Conservation (phyloP, 495 filamentous ascomycete species). For the Opeltia flavorubescens region DNA sequence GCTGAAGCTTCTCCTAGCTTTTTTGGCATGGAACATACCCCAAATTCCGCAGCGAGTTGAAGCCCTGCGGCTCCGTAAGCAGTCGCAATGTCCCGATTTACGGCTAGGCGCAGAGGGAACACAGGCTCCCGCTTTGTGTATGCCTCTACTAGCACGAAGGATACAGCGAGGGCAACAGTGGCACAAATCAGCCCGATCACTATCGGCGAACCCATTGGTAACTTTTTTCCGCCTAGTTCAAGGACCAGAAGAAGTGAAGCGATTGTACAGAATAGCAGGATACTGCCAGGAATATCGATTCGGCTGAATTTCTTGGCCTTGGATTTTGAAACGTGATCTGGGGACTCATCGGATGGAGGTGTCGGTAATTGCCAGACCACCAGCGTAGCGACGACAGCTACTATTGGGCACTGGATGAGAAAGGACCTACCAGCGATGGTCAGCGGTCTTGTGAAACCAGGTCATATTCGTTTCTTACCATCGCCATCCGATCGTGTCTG, state of each 20-base stretch:
- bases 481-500: conserved; percentile 53
- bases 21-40: conserved; percentile 20
- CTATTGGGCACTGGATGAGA: conserved; percentile 40
- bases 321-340: background rate
- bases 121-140: conserved; percentile 44
- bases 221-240: conserved; percentile 42
- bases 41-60: conserved; percentile 44
- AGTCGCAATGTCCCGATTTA: conserved; percentile 35
- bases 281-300: conserved; percentile 46
- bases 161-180: conserved; percentile 23
- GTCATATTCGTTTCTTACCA: conserved; percentile 31
- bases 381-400: conserved; percentile 34
- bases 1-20: background rate
- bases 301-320: conserved; percentile 23
- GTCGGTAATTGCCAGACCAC: conserved; percentile 33
- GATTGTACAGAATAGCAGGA: conserved; percentile 33
- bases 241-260: conserved; percentile 37
- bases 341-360: conserved; percentile 11
- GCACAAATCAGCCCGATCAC: conserved; percentile 22
- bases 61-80: conserved; percentile 39
- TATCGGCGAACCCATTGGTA: conserved; percentile 40
- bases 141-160: conserved; percentile 38
- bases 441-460: background rate
- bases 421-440: conserved; percentile 38
- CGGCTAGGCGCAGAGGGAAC: conserved; percentile 43